phyloP scores from a whole-genome alignment of 163 green algal species.

The Scenedesmus sp. region DNA sequence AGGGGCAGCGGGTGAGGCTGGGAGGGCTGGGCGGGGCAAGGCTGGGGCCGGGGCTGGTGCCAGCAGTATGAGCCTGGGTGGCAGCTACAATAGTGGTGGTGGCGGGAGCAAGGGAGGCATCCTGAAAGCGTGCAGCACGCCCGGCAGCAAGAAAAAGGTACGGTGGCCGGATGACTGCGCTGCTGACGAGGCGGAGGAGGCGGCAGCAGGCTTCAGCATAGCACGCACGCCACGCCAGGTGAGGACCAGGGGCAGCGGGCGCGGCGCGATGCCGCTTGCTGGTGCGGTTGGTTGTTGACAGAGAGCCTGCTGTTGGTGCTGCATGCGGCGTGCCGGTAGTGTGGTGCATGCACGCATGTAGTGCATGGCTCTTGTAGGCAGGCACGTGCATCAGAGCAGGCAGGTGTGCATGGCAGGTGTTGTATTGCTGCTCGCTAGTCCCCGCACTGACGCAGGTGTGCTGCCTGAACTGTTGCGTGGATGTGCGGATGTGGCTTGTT shows the following conservation, averaged over 20 bases:
- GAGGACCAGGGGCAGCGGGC: not conserved
- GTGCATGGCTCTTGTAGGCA: not conserved
- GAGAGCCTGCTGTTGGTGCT: not conserved
- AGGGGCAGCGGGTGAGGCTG: not conserved
- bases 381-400: not conserved
- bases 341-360: not conserved
- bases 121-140: slow-evolving; percentile 4
- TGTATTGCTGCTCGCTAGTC: not conserved
- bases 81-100: not conserved
- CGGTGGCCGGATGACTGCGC: slow-evolving; percentile 33
- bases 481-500: not conserved
- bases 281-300: not conserved
- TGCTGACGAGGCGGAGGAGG: not conserved
- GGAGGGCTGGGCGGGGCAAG: not conserved
- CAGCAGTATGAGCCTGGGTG: slow-evolving; percentile 38
- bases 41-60: not conserved
- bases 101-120: slow-evolving; percentile 33
- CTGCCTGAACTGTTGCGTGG: slow-evolving; percentile 7
- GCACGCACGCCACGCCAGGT: slow-evolving; percentile 12
- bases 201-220: slow-evolving; percentile 42
- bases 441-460: slow-evolving; percentile 3
- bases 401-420: not conserved
- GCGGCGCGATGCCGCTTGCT: not conserved
- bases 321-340: not conserved
- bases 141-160: slow-evolving; percentile 43